phyloP scores from a whole-genome alignment of 2,329 filamentous ascomycete genomes.

The Sporothrix brunneoviolacea region DNA sequence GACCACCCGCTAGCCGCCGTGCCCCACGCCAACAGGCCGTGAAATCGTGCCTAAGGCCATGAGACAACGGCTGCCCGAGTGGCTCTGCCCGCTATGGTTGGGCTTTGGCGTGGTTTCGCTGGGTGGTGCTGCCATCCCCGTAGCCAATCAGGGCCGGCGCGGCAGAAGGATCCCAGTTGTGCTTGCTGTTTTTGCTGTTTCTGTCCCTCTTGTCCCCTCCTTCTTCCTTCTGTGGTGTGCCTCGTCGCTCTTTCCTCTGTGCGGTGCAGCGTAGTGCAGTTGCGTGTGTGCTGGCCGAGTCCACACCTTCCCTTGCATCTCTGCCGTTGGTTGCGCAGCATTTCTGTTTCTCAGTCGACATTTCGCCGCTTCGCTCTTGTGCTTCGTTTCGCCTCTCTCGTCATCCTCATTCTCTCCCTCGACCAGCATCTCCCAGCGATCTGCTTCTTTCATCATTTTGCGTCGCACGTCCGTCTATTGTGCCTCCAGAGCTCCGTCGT shows the following conservation, averaged over 20 bases:
- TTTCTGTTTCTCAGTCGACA: slow-evolving; percentile 1
- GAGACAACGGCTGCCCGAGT: slow-evolving; percentile 1
- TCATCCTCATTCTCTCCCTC: not conserved
- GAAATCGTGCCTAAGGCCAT: slow-evolving; percentile 3
- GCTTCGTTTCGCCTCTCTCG: not conserved
- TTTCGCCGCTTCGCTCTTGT: not conserved
- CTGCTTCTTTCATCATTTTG: not conserved
- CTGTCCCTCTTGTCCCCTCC: not conserved
- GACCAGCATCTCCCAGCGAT: too few relatives aligned
- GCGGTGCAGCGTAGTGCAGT: not conserved
- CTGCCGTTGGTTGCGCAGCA: not conserved
- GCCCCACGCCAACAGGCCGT: not conserved
- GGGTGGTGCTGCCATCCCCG: not conserved
- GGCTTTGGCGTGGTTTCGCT: not conserved
- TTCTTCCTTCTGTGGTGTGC: not conserved
- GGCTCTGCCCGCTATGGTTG: slow-evolving; percentile 8
- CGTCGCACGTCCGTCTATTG: too few relatives aligned
- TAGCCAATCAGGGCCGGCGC: slow-evolving; percentile 2
- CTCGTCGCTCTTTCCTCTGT: not conserved
- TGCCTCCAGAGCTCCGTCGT: too few relatives aligned
- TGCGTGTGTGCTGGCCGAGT: slow-evolving; percentile 7
- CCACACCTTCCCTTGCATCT: not conserved
- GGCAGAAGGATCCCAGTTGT: not conserved
- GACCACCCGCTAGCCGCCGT: slow-evolving; percentile 8
- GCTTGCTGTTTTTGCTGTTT: not conserved